Percentiles rank a stretch among this genome's conserved stretches.
Conservation (phyloP, 345 rosid genomes). For the Erysimum cheiranthoides region DNA sequence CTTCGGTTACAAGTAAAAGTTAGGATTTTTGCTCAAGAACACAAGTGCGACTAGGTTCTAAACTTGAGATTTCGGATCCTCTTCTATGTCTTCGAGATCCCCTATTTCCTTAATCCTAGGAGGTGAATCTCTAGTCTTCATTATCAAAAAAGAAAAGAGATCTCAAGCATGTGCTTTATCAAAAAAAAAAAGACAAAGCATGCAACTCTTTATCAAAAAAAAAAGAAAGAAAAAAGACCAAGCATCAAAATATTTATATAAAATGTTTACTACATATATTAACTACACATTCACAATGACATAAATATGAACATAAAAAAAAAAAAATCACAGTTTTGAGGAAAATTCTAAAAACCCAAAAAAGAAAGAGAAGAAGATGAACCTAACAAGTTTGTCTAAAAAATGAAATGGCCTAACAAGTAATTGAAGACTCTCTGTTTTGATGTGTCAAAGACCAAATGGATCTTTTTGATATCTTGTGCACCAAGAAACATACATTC, state of each 20-base stretch:
- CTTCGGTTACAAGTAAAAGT: too few species aligned
- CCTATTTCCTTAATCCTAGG: too few species aligned
- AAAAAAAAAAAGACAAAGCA: slow-evolving; percentile 11
- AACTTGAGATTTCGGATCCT: too few species aligned
- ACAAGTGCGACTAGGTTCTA: too few species aligned
- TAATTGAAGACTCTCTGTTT: slow-evolving; percentile 10
- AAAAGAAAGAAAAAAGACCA: neutral
- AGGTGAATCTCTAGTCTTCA: too few species aligned
- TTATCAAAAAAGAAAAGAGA: too few species aligned
- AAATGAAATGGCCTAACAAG: slow-evolving; percentile 27
- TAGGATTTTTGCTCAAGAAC: too few species aligned
- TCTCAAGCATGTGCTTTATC: too few species aligned
- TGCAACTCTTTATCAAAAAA: too few species aligned
- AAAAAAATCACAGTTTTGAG: slow-evolving; percentile 7
- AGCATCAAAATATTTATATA: slow-evolving; percentile 8
- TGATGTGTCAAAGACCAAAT: slow-evolving; percentile 23
- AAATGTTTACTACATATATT: slow-evolving; percentile 20
- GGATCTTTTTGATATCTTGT: slow-evolving; percentile 29
- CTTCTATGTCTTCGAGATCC: too few species aligned
- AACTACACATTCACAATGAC: slow-evolving; percentile 32
- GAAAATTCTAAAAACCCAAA: neutral
- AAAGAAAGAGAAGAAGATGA: neutral
- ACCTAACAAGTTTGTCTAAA: slow-evolving; percentile 15
- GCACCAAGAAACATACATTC: slow-evolving; percentile 25
- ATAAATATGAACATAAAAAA: slow-evolving; percentile 22